Base-by-base conservation (phyloP, 768 basidiomycete genomes). In the Mycena metata region DNA sequence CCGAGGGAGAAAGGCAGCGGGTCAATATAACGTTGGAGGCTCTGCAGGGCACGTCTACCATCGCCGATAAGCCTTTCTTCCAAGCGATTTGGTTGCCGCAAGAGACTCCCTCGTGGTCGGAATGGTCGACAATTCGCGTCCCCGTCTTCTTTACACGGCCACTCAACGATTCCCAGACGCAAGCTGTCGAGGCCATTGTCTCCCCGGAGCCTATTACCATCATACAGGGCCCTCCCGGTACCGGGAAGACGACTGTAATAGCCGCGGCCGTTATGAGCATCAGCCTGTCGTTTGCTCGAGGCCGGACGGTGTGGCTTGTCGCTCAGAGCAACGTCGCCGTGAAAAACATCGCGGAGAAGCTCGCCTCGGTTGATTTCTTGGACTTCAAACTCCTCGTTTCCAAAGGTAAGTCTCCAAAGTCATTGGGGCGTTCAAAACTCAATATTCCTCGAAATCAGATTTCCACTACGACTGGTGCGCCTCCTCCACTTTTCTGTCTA, bases 301-400 rank as follows among this genome's bases (percentile, higher is more conserved):
- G 36, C 9, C 62, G 64, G 5, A 83, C 86, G 0, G 78, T 91
- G 12, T 94, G 90, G 88, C 83, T 94, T 11, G 79, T 90, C 59
- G 90, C 92, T 5, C 91, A 93, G 69, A 90, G 90, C 12, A 93
- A 94, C 76, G 86, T 93, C 60, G 92, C 91, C 36, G 91, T 94
- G 41, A 93, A 91, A 77, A 93, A 93, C 69, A 91, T 93, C 70
- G 92, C 92, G 19, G 91, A 91, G 73, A 93, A 91, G 72, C 76
- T 93, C 15, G 83, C 80, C 3, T 76, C 81, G 1, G 79, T 85
- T 67, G 79, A 76, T 6, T 83, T 90, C 54, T 46, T 74, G 1
- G 67, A 85, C 9, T 93, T 88, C 80, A 90, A 81, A 72, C 77
- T 93, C 0, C 74, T 93, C 2, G 90, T 93, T 19, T 89, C 91